Base-by-base conservation (phyloP, 257 asterid genomes). In the Leonotis leonurus region DNA sequence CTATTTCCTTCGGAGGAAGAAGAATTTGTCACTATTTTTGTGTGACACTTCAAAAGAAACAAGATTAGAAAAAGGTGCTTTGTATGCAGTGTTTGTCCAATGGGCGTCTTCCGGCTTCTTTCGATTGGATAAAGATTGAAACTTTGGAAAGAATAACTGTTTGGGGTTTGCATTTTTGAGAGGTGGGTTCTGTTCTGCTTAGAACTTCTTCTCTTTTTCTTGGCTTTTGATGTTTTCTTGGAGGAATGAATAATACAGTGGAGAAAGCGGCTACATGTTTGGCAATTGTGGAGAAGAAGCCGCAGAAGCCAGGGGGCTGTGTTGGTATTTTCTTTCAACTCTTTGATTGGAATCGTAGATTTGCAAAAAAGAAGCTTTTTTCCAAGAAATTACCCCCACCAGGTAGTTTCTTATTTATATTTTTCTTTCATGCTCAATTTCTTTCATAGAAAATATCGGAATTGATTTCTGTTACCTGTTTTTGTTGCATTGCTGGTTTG, bases 291-390 rank as follows among this genome's bases (percentile, higher is more conserved):
- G 99, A 93, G 84, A 87, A 85, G 87, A 89, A 77, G 67, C 50
- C 91, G 65, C 90, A 85, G 37, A 81, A 77, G 60, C 77, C 87
- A 20, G 96, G 95, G 17, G 97, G 97, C 4, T 89, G 96, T 76
- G 96, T 76, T 17, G 97, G 97, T 52, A 80, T 89, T 77, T 87
- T 93, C 80, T 87, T 82, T 70, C 94, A 85, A 65, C 83, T 93
- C 6, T 81, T 92, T 70, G 97, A 89, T 68, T 92, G 99, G 99
- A 92, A 89, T 78, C 80, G 91, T 13, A 89, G 78, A 70, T 81
- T 93, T 11, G 88, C 96, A 1, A 92, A 81, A 75, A 89, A 89
- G 81, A 87, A 80, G 76, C 76, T 87, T 4, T 93, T 93, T 53
- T 65, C 96, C 29, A 93, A 75, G 84, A 93, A 85, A 81, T 69